Percentiles rank a stretch among this genome's conserved stretches.
These are phyloP conservation scores for Aureobasidium sp. DNA, from an alignment of 2,329 filamentous ascomycete species.

Conservation along the genomic window DNA sequence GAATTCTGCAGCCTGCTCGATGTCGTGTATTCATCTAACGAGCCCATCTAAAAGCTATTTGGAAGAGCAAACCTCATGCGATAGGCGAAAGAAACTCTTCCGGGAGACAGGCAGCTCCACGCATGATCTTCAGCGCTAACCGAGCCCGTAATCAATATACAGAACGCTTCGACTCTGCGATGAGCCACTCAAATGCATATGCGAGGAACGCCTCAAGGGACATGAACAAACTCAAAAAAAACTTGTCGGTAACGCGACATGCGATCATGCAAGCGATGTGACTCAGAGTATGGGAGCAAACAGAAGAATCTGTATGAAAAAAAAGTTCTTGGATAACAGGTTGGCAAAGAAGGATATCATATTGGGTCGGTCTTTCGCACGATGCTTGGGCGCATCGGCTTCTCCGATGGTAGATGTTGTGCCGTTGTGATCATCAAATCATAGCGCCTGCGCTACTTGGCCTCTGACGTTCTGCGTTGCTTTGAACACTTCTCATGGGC, in stretches of 20 bases:
- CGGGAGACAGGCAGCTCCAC: constrained; percentile 5
- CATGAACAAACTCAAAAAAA: neutral
- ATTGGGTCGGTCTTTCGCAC: neutral
- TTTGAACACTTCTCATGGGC: constrained; percentile 83
- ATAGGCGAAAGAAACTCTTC: neutral
- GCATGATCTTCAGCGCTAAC: constrained; percentile 10
- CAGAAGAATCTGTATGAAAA: neutral
- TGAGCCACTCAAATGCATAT: neutral
- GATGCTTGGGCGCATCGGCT: neutral
- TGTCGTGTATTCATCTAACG: neutral
- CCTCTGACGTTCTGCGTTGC: constrained; percentile 46
- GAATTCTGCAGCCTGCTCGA: constrained; percentile 7
- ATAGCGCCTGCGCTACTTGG: constrained; percentile 17
- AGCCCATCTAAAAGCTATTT: constrained; percentile 5
- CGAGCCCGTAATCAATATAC: constrained; percentile 3
- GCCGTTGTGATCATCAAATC: neutral
- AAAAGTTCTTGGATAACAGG: neutral
- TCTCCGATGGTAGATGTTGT: neutral
- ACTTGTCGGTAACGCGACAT: neutral
- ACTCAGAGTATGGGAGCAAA: neutral
- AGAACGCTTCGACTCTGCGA: constrained; percentile 1
- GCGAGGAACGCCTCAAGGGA: constrained; percentile 1
- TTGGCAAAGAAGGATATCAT: constrained; percentile 14
- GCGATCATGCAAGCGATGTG: neutral
- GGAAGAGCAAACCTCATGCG: constrained; percentile 7